Conservation (phyloP, 2,329 filamentous ascomycete species). For the Ophiostoma australiae region DNA sequence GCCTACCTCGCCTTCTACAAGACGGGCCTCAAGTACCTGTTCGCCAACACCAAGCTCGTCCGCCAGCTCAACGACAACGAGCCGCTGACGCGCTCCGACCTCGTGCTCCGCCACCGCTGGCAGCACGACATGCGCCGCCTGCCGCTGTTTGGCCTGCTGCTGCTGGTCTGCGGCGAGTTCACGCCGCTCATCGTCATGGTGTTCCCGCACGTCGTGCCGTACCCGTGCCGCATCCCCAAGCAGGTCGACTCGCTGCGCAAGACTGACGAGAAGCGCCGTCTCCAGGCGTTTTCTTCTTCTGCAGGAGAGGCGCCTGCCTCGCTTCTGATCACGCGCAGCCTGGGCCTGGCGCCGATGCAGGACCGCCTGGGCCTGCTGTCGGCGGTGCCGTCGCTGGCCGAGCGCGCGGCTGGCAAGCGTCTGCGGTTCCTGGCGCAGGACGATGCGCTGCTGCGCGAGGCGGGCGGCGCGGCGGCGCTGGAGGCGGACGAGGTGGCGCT, state of each 20-base stretch:
- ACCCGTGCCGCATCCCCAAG: conserved; percentile 73
- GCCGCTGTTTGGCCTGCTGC: conserved; percentile 69
- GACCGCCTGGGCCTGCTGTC: conserved; percentile 43
- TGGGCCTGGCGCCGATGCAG: conserved; percentile 46
- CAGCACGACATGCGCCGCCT: conserved; percentile 70
- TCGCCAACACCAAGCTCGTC: conserved; percentile 49
- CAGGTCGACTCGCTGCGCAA: conserved; percentile 59
- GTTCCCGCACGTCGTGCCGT: conserved; percentile 66
- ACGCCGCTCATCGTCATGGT: conserved; percentile 73
- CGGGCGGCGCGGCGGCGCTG: conserved; percentile 57
- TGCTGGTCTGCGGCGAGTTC: conserved; percentile 79
- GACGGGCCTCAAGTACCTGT: conserved; percentile 69
- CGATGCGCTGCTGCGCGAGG: conserved; percentile 60
- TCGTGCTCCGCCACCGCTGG: conserved; percentile 64
- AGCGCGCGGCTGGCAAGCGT: conserved; percentile 47
- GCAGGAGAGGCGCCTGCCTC: background rate
- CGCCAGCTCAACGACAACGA: conserved; percentile 24
- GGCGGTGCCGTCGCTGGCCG: conserved; percentile 47
- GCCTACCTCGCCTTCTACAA: conserved; percentile 86
- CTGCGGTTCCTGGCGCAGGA: conserved; percentile 64
- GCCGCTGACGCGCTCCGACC: conserved; percentile 55
- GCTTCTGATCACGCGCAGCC: conserved; percentile 36
- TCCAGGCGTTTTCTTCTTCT: conserved; percentile 39
- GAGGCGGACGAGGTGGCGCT: conserved; percentile 60
- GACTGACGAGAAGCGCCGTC: conserved; percentile 50